These are phyloP conservation scores for Boletus huronensis DNA, from an alignment of 768 basidiomycete genomes.

Conservation along the genomic window DNA sequence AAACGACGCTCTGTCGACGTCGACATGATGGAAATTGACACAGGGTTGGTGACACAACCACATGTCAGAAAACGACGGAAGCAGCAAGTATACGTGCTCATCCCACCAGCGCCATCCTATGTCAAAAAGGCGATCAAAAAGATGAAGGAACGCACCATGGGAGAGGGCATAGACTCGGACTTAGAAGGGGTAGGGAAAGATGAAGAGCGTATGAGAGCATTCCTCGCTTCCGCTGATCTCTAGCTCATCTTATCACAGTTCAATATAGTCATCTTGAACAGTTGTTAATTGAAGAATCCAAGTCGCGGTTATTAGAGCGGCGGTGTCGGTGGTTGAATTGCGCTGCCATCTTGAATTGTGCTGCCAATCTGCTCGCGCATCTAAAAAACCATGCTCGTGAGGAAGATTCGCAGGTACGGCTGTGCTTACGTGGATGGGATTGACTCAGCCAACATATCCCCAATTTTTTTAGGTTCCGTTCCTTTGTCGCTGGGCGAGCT, in stretches of 20 bases:
- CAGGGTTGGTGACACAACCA: background rate
- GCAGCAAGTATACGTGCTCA: conserved; percentile 26
- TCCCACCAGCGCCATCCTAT: conserved; percentile 25
- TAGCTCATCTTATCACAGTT: conserved; percentile 38
- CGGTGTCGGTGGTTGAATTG: conserved; percentile 63
- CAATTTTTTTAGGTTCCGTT: conserved; percentile 32
- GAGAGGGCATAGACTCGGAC: conserved; percentile 18
- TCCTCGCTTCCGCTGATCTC: conserved; percentile 15
- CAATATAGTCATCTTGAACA: conserved; percentile 37
- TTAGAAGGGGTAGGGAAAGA: conserved; percentile 18
- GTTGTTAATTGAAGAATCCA: conserved; percentile 45
- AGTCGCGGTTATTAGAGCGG: conserved; percentile 42
- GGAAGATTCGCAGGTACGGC: conserved; percentile 27
- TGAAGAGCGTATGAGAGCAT: conserved; percentile 32
- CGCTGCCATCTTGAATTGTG: conserved; percentile 51
- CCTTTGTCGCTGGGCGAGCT: conserved; percentile 55
- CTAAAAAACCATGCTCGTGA: conserved; percentile 38
- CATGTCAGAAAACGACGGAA: conserved; percentile 25
- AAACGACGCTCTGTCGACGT: conserved; percentile 22
- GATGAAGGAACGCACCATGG: conserved; percentile 12
- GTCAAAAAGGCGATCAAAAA: conserved; percentile 20
- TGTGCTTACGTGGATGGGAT: conserved; percentile 1
- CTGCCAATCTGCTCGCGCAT: conserved; percentile 48
- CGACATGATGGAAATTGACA: conserved; percentile 10
- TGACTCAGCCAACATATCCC: conserved; percentile 5